These are phyloP conservation scores for Termitomyces eurrhizus DNA, from an alignment of 768 basidiomycete species.

Conservation along the genomic window DNA sequence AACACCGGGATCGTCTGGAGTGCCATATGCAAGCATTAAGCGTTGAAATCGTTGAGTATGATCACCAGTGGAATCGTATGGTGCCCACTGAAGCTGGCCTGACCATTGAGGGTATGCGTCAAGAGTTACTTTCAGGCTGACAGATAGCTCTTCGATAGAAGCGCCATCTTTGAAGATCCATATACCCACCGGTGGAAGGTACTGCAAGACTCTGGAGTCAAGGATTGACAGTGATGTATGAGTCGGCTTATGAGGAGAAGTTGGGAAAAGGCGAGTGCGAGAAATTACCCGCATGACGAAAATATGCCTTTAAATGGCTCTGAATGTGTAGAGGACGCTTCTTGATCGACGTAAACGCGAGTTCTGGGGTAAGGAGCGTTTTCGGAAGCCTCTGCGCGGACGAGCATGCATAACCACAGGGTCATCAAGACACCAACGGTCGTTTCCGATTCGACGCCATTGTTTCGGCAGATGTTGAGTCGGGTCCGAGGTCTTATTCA, in stretches of 20 bases:
- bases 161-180: conserved; percentile 23
- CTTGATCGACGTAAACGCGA: no score
- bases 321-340: no score
- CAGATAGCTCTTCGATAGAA: conserved; percentile 5
- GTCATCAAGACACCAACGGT: no score
- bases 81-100: conserved; percentile 24
- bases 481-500: no score
- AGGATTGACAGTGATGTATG: conserved; percentile 24
- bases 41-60: conserved; percentile 26
- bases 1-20: conserved; percentile 24
- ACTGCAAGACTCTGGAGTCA: conserved; percentile 24
- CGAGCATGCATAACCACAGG: no score
- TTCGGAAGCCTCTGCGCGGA: no score
- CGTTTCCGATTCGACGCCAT: no score
- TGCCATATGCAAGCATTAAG: conserved; percentile 22
- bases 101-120: conserved; percentile 28
- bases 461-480: no score
- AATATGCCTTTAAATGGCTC: neutral
- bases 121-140: conserved; percentile 20
- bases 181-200: conserved; percentile 21
- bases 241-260: conserved; percentile 1
- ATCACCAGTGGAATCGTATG: conserved; percentile 11
- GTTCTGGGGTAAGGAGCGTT: no score
- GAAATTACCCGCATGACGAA: conserved; percentile 11
- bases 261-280: conserved; percentile 12